These are phyloP conservation scores for Cyberlindnera veronae DNA, from an alignment of 805 yeast genomes.

Conservation along the genomic window DNA sequence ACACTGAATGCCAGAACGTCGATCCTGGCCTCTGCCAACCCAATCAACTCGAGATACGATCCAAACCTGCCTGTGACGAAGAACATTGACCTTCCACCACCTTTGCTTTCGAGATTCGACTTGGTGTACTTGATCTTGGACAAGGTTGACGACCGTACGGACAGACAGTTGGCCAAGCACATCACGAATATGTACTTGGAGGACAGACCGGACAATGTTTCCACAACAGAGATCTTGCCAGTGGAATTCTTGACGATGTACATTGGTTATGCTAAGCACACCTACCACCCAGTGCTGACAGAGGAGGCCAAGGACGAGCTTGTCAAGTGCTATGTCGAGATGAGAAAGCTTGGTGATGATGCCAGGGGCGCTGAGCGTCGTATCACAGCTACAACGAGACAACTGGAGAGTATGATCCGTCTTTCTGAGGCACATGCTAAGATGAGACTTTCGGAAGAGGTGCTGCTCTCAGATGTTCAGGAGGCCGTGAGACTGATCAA, in stretches of 20 bases:
- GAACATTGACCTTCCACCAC: slow-evolving; percentile 96
- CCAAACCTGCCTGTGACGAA: slow-evolving; percentile 93
- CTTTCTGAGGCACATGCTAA: slow-evolving; percentile 96
- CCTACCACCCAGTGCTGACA: slow-evolving; percentile 74
- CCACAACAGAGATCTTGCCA: slow-evolving; percentile 68
- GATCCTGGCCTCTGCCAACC: slow-evolving; percentile 93
- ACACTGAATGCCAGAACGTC: slow-evolving; percentile 96
- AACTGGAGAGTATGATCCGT: slow-evolving; percentile 92
- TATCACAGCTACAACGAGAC: slow-evolving; percentile 97
- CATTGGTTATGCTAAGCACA: slow-evolving; percentile 91
- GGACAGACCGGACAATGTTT: slow-evolving; percentile 73
- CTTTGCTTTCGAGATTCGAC: slow-evolving; percentile 91
- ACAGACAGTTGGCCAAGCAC: slow-evolving; percentile 85
- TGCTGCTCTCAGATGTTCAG: slow-evolving; percentile 75
- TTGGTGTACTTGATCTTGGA: slow-evolving; percentile 89
- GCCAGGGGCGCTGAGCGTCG: slow-evolving; percentile 80
- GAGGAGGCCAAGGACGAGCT: slow-evolving; percentile 79
- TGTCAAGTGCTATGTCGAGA: slow-evolving; percentile 84
- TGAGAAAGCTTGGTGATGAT: slow-evolving; percentile 94
- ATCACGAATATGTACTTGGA: slow-evolving; percentile 89
- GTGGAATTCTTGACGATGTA: slow-evolving; percentile 84
- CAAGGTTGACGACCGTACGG: slow-evolving; percentile 82
- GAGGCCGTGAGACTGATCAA: slow-evolving; percentile 93
- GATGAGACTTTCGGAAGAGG: slow-evolving; percentile 75
- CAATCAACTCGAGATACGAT: slow-evolving; percentile 92